A percentile compares a stretch with the other conserved stretches of the same genome.
These are phyloP conservation scores for Microcos paniculata DNA, from an alignment of 345 rosid species.

Conservation along the genomic window DNA sequence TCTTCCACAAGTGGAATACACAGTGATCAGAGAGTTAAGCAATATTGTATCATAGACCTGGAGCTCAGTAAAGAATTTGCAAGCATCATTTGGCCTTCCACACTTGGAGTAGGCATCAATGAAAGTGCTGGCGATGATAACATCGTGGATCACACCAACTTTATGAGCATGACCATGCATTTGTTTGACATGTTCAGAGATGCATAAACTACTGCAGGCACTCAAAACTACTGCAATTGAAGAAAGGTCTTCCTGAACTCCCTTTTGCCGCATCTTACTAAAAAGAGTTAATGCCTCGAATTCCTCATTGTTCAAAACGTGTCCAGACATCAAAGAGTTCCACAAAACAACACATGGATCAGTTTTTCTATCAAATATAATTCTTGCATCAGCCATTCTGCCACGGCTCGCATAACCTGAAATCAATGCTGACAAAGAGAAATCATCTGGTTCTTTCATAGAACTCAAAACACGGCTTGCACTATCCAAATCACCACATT, in stretches of 20 bases:
- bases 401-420: constrained; percentile 68
- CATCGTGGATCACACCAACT: constrained; percentile 42
- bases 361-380: constrained; percentile 40
- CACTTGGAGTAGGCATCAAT: constrained; percentile 58
- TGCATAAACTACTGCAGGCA: constrained; percentile 48
- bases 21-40: constrained; percentile 77
- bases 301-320: constrained; percentile 54
- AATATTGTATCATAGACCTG: constrained; percentile 61
- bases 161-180: constrained; percentile 54
- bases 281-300: constrained; percentile 54
- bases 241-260: constrained; percentile 44
- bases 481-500: constrained; percentile 61
- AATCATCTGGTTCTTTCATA: constrained; percentile 55
- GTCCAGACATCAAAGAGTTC: constrained; percentile 85
- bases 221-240: constrained; percentile 53
- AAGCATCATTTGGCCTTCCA: constrained; percentile 59
- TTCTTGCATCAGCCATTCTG: constrained; percentile 53
- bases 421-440: constrained; percentile 77
- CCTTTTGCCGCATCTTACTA: constrained; percentile 51
- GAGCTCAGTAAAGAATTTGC: constrained; percentile 62
- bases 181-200: constrained; percentile 30
- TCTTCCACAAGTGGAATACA: constrained; percentile 69
- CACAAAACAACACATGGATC: constrained; percentile 50
- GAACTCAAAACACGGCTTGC: constrained; percentile 46
- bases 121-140: constrained; percentile 41